Base-by-base conservation (phyloP, 371 early-diverging fungal species). In the Mortierella sp. region DNA sequence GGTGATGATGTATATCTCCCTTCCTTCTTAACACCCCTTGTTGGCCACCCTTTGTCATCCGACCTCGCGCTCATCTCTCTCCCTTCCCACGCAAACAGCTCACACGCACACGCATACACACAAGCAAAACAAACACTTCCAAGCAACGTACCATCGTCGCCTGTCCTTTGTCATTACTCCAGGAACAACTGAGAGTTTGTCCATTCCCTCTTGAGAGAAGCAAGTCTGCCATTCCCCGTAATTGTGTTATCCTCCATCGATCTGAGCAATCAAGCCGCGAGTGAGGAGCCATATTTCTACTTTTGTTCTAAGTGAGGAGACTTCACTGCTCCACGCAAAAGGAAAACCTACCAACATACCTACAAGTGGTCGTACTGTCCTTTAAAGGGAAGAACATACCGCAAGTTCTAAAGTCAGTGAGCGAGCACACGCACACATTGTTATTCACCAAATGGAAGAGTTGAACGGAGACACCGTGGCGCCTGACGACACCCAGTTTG, bases 391-490 rank as follows among this genome's bases (percentile, higher is more conserved):
- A 24, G 34, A 14, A 21, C 44, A 65, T 21, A 38, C 34, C 38
- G 38, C 68, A 68, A 10, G 68, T 6, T 68, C 42, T 68, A 68
- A 24, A 38, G 24, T 3, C 68, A 38, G 24, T 21, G 34, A 21
- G 68, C 50, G 50, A 63, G 31, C 19, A 31, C 31, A 31, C 63
- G 34, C 65, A 38, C 2, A 65, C 38, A 60, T 31, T 60, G 38
- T 68, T 42, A 38, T 68, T 68, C 21, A n/a, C 10, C 24, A 24
- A 60, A 68, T 68, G 68, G 68, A 68, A 68, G 68, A 42, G 42
- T 38, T 68, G 68, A 68, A 68, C 44, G 24, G 42, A 63, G 65
- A 34, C 21, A 63, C 21, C 42, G 68, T 68, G 19, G 44, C 38
- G 24, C 24, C 68, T 68, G 24, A 68, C 24, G 68, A 68, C 38